Evolutionary conservation across 345 rosid genomes (phyloP).

Genomic region (Eucalyptus viminalis): DNA sequence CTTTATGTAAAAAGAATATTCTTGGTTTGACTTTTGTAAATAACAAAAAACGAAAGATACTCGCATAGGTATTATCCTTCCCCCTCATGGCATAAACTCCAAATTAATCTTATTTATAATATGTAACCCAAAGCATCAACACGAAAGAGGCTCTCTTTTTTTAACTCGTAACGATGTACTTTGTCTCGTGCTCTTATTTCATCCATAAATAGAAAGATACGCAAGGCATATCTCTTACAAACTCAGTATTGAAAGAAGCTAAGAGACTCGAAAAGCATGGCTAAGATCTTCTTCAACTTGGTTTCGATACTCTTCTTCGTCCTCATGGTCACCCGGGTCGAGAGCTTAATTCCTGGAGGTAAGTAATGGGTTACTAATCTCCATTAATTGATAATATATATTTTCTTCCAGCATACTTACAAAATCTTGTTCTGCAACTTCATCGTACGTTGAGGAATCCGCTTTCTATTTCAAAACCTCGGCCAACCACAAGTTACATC

Average conservation of each 20-base stretch:
- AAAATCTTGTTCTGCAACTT: not conserved
- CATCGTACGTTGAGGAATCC: not conserved
- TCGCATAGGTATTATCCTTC: not conserved
- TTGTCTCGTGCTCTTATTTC: not conserved
- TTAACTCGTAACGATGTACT: not conserved
- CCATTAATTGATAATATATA: not conserved
- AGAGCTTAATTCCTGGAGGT: not conserved
- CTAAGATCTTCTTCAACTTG: not conserved
- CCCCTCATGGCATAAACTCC: not conserved
- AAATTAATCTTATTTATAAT: not conserved
- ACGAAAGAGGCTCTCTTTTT: not conserved
- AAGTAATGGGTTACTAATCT: not conserved
- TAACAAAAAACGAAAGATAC: not conserved
- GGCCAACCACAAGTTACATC: not conserved
- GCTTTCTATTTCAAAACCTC: not conserved
- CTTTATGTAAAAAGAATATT: not conserved
- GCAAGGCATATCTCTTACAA: not conserved
- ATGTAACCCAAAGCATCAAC: not conserved
- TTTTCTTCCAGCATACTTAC: not conserved
- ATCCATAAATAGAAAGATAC: not conserved
- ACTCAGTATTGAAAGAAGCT: not conserved
- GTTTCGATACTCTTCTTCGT: not conserved
- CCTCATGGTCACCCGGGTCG: not conserved
- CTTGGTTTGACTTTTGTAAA: not conserved
- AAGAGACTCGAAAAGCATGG: not conserved